phyloP scores from a whole-genome alignment of 2,329 filamentous ascomycete genomes.

The Talaromyces rugulosus region DNA sequence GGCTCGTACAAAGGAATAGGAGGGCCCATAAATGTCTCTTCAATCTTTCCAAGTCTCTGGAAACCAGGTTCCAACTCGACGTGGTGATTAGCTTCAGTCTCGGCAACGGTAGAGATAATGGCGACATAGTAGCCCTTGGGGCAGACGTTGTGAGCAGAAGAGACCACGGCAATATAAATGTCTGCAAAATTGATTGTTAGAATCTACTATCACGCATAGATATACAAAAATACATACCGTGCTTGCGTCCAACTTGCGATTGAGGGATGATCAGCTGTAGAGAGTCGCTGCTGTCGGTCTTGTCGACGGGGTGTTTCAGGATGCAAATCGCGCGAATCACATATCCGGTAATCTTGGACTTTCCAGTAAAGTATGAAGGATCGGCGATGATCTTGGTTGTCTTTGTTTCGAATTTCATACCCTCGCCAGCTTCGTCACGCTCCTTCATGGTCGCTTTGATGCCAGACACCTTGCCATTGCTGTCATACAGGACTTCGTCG shows the following conservation, averaged over 20 bases:
- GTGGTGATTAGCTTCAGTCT: conserved; percentile 88
- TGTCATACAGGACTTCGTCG: conserved; percentile 81
- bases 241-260: conserved; percentile 92
- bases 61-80: conserved; percentile 89
- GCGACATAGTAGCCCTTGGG: conserved; percentile 99
- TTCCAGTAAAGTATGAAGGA: conserved; percentile 91
- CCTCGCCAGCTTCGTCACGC: conserved; percentile 65
- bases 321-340: conserved; percentile 97
- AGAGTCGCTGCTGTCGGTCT: conserved; percentile 84
- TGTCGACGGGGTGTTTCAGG: conserved; percentile 87
- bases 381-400: conserved; percentile 94
- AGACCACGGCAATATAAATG: conserved; percentile 95
- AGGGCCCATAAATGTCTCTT: conserved; percentile 94
- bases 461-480: conserved; percentile 74
- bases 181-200: conserved; percentile 51
- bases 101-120: conserved; percentile 95
- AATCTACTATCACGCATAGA: not conserved
- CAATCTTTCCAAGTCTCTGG: conserved; percentile 84
- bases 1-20: conserved; percentile 95
- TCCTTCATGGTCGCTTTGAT: conserved; percentile 98
- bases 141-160: conserved; percentile 94
- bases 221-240: conserved; percentile 56
- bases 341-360: conserved; percentile 82
- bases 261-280: conserved; percentile 96
- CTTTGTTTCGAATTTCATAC: conserved; percentile 93